Conservation (phyloP, 2,329 filamentous ascomycete species). For the Cladophialophora carrionii region DNA sequence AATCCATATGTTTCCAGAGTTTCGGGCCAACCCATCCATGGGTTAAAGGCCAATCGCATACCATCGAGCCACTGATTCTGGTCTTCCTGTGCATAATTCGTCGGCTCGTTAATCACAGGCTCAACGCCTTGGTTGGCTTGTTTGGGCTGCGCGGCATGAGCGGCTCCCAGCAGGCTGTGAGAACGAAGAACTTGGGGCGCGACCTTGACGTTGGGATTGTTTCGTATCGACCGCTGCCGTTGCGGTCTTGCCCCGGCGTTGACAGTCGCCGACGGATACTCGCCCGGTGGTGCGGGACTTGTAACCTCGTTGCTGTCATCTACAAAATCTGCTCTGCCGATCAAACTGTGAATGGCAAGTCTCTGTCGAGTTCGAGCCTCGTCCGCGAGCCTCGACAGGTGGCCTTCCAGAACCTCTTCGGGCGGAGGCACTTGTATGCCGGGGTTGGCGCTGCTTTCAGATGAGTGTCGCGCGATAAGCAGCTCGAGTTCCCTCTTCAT, state of each 20-base stretch:
- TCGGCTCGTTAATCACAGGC: slow-evolving; percentile 16
- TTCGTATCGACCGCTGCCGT: slow-evolving; percentile 5
- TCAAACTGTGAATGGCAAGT: slow-evolving; percentile 30
- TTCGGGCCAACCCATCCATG: slow-evolving; percentile 30
- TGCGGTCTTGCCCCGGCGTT: slow-evolving; percentile 1
- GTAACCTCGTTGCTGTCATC: slow-evolving; percentile 29
- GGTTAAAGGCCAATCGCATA: slow-evolving; percentile 27
- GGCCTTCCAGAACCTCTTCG: slow-evolving; percentile 18
- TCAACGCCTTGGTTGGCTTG: slow-evolving; percentile 8
- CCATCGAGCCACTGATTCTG: slow-evolving; percentile 22
- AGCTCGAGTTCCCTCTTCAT: slow-evolving; percentile 29
- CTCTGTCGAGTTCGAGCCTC: slow-evolving; percentile 24
- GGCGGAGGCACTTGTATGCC: slow-evolving; percentile 14
- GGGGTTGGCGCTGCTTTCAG: slow-evolving; percentile 3
- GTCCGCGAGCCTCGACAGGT: slow-evolving; percentile 18
- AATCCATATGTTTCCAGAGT: slow-evolving; percentile 27
- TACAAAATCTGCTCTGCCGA: slow-evolving; percentile 28
- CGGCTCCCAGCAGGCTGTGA: slow-evolving; percentile 7
- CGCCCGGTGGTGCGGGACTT: slow-evolving; percentile 12
- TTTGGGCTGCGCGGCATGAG: slow-evolving; percentile 4
- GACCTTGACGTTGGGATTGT: slow-evolving; percentile 9
- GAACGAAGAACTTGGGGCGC: slow-evolving; percentile 14
- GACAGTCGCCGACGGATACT: slow-evolving; percentile 1
- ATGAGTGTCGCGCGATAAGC: slow-evolving; percentile 19
- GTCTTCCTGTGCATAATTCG: slow-evolving; percentile 16